Base-by-base conservation (phyloP, 2,329 filamentous ascomycete species). In the Thermothelomyces thermophilus region DNA sequence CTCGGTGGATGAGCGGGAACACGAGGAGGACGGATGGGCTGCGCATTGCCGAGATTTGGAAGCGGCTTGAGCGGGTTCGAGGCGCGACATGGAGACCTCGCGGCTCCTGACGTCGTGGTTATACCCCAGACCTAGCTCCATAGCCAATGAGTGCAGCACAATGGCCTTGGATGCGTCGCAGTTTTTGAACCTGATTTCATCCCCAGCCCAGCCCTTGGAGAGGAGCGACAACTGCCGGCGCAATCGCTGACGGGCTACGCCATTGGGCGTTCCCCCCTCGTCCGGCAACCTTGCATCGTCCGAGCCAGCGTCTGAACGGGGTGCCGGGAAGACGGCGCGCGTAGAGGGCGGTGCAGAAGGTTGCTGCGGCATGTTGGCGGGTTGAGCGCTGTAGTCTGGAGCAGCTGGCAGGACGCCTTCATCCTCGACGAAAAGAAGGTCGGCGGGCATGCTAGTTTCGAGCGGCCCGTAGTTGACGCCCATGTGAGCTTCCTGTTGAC, bases 41-140 rank as follows among this genome's bases (percentile, higher is more conserved):
- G 43, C 35, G 4, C 48, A 14, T 13, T 26, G 35, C 22, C 40
- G 52, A 4, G 45, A 45, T 3, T 43, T 44, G 1, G 52, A 41
- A 3, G 41, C 14, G 6, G 28, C 22, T 9, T 46, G 37, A 9
- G 13, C n/a, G 1, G 49, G 47, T 10, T 46, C 50, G 19, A 58
- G 49, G 2, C 57, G 56, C 37, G 57, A 60, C 42, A 64, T 56
- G 1, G 52, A 56, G 0, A 60, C 63, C 19, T 57, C 53, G 5
- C 49, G 56, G 37, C 53, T 57, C 2, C 53, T 51, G 1, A 60
- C 57, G 20, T 64, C 59, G 35, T 62, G 62, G 34, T 54, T 60
- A 48, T 64, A 64, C 36, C 56, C 60, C 20, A 64, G 56, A 10
- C 58, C 58, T 5, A 63, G 56, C 41, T 60, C 60, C 35, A 64